Evolutionary conservation across 1,284 basidiomycete genomes (phyloP), one percentile per base, ranked within the genome.

Genomic region (Melanopsichium pennsylvanicum): DNA sequence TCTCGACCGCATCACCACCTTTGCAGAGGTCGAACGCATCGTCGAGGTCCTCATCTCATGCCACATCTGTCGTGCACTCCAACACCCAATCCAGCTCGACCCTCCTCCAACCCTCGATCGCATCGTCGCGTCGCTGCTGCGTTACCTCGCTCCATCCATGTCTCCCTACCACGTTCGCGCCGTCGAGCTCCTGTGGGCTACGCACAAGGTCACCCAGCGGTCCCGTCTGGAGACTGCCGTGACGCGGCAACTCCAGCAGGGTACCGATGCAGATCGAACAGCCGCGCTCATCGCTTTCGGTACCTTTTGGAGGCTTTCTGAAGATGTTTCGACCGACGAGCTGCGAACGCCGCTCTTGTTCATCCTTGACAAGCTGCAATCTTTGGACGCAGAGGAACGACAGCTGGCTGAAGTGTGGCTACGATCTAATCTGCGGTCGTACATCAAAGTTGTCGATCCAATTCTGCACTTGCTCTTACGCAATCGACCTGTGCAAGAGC

Each of bases 231-330:
- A 72, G 45, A 57, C 64, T 1, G 57, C 64, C 6, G 45, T 78
- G 26, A 58, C 59, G 8, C 36, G 55, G 39, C 54, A 52, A 19
- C 52, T 79, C 5, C 40, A 41, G 9, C 34, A 36, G 18, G 56
- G 45, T 19, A 35, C 46, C 1, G 43, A 25, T 5, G 8, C 29
- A 1, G 32, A 48, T 12, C 45, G 63, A 19, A 23, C 50, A 1
- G 86, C 87, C 25, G 87, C 89, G 0, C 90, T 90, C 78, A 89
- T 93, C 67, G 90, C 90, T 0, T 96, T 98, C 79, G 93, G 95
- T 1, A 88, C 92, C 1, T 84, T 97, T 6, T 98, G 95, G 95
- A 86, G 92, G 55, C 82, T 93, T 56, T 90, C 89, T 43, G 91
- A 93, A 90, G 63, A 74, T 84, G 74, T 57, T 6, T 44, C 54